Percentiles rank a stretch among this genome's conserved stretches.
Evolutionary conservation across 2,329 filamentous ascomycete species (phyloP).

Genomic region (Penicillium sp.): DNA sequence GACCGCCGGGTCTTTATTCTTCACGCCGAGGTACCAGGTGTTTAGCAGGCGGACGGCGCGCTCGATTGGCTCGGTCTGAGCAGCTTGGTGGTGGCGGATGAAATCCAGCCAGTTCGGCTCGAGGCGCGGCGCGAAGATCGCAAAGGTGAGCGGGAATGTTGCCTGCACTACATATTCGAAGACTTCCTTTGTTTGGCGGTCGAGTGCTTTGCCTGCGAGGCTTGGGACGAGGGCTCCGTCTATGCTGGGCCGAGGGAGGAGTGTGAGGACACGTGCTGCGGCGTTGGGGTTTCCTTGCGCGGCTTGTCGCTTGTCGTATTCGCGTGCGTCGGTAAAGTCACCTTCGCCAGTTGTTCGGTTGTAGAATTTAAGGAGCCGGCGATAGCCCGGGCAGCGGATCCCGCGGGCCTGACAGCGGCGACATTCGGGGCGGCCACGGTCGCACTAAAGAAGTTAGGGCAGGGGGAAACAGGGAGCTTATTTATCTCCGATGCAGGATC

Average conservation of each 20-base stretch:
- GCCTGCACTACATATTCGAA: conserved; percentile 26
- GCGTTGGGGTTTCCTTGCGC: background rate
- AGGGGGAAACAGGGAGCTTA: background rate
- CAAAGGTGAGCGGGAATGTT: conserved; percentile 23
- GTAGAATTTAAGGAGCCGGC: conserved; percentile 25
- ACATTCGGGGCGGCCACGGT: conserved; percentile 29
- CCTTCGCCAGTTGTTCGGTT: conserved; percentile 13
- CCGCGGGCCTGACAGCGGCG: conserved; percentile 22
- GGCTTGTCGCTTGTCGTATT: background rate
- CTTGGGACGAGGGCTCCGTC: conserved; percentile 20
- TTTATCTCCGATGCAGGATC: background rate
- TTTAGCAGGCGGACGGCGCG: conserved; percentile 22
- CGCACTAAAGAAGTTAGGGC: conserved; percentile 21
- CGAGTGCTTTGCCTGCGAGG: conserved; percentile 18
- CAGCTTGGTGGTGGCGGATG: conserved; percentile 20
- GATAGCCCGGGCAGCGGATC: conserved; percentile 26
- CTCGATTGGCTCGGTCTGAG: conserved; percentile 15
- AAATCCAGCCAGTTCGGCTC: conserved; percentile 27
- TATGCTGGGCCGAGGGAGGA: conserved; percentile 8
- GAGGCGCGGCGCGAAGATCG: conserved; percentile 22
- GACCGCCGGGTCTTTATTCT: conserved; percentile 18
- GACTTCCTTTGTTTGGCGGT: conserved; percentile 21
- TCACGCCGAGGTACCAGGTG: conserved; percentile 23
- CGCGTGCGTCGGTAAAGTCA: conserved; percentile 10
- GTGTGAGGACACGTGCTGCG: background rate